Base-by-base conservation (phyloP, 1,139 yeast genomes). In the Lodderomyces margitis region DNA sequence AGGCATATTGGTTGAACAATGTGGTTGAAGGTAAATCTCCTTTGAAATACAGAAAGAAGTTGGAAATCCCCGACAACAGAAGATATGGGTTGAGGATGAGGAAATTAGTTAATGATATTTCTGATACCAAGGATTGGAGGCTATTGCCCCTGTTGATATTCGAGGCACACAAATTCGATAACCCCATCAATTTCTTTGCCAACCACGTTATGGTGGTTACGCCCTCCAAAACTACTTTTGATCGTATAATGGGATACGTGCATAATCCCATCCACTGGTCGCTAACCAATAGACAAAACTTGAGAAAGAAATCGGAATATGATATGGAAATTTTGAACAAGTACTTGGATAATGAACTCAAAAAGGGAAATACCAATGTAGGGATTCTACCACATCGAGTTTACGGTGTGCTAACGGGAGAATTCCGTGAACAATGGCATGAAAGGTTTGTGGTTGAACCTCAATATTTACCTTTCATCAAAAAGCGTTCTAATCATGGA, bases 241-340 rank as follows among this genome's bases (percentile, higher is more conserved):
- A 58, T 4, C 52, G 55, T n/a, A 46, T 76, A 35, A 44, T 62
- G 43, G 45, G 58, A n/a, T 60, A 63, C 30, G 54, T 66, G 1
- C 41, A 57, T 33, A 59, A 55, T 37, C 71, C 73, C n/a, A 58
- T 58, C 59, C 50, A 49, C 45, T 66, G 72, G 72, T 39, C 49
- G 7, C 21, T 65, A 11, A 47, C 52, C 16, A 44, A 48, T n/a
- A 45, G 68, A 14, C 45, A 46, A 3, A 51, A 51, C 25, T 40
- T 65, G 8, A 55, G 62, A 30, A 44, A 47, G 9, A 15, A 40
- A 0, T 44, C 57, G 15, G 77, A 75, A 37, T 75, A 68, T 46
- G 81, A 75, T 48, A 74, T 75, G 80, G 81, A 77, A 40, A 55
- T 76, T 3, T 51, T 76, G 34, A 77, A 76, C 55, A 63, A 62